Base-by-base conservation (phyloP, 2,329 filamentous ascomycete genomes). In the Ustulina deusta region DNA sequence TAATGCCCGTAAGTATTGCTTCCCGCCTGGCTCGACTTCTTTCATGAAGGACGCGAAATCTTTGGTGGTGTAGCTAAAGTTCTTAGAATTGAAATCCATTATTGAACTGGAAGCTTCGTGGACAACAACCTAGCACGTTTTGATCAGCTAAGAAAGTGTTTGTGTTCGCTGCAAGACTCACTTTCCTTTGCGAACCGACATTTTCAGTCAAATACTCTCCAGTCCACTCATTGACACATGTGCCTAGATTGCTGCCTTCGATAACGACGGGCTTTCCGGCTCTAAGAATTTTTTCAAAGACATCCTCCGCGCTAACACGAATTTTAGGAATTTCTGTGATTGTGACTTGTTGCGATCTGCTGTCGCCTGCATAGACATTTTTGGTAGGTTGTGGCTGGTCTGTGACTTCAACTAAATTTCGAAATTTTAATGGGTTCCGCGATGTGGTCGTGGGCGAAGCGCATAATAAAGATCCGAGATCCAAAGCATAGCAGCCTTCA, bases 51-150 rank as follows among this genome's bases (percentile, higher is more conserved):
- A 80, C 1, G 84, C 86, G 72, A 97, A 93, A 2, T 82, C 75
- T 69, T 90, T 89, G 3, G 88, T 92, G 9, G 86, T 83, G 76
- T 97, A 97, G 42, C 82, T 81, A 76, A 97, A 97, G 78, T 97
- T 97, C 79, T 97, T 97, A 52, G 85, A 83, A 65, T 89, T 89
- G 76, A 97, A 97, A 72, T 93, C 90, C 91, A 97, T 93, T 52
- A 86, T 86, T 34, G 87, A 83, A 4, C 83, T 84, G 6, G 83
- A 79, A 22, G 90, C 89, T 71, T 92, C 87, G 74, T 97, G 94
- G 4, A 97, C 87, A 11, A 93, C 84, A 15, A 97, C 86, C 86
- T 92, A 34, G 1, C 1, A 48, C 2, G 11, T 55, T 34, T 34
- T 17, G 44, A 27, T 61, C 56, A 60, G 52, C 66, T 44, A 69